These are phyloP conservation scores for Calocera cornea DNA, from an alignment of 768 basidiomycete genomes.

Conservation along the genomic window DNA sequence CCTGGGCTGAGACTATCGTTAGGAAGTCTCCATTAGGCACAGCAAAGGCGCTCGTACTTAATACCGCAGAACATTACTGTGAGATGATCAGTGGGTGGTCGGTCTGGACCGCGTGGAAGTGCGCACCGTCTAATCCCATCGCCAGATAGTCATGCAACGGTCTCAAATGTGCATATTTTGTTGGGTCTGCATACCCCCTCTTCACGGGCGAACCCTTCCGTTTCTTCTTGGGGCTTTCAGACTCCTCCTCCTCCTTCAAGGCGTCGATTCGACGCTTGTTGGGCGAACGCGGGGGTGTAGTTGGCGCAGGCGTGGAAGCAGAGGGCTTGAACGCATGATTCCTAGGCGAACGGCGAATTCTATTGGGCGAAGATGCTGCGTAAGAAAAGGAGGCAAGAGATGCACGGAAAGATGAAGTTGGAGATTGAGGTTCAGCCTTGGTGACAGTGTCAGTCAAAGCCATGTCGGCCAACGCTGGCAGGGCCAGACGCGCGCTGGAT, in stretches of 20 bases:
- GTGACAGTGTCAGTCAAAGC: background rate
- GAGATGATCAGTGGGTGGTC: background rate
- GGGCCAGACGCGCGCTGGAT: too few species aligned
- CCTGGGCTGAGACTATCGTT: slow-evolving; percentile 39
- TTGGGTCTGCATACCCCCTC: slow-evolving; percentile 38
- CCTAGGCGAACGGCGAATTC: background rate
- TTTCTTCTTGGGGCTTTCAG: background rate
- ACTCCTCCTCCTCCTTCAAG: background rate
- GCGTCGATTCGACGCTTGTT: background rate
- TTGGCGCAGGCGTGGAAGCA: background rate
- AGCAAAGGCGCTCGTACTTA: slow-evolving; percentile 38
- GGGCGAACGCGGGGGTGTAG: background rate
- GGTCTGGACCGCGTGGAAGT: slow-evolving; percentile 1
- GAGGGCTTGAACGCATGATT: background rate
- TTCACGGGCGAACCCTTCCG: slow-evolving; percentile 14
- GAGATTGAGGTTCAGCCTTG: background rate
- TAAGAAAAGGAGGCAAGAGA: background rate
- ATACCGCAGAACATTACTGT: slow-evolving; percentile 76
- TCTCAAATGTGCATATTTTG: slow-evolving; percentile 39
- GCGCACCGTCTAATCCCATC: slow-evolving; percentile 43
- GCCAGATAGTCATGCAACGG: slow-evolving; percentile 40
- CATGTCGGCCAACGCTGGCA: background rate
- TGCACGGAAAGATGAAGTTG: background rate
- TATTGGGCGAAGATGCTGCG: background rate
- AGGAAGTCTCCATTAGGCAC: background rate